A percentile compares a stretch with the other conserved stretches of the same genome.
phyloP scores from a whole-genome alignment of 2,329 filamentous ascomycete species.

The Claviceps sp. region DNA sequence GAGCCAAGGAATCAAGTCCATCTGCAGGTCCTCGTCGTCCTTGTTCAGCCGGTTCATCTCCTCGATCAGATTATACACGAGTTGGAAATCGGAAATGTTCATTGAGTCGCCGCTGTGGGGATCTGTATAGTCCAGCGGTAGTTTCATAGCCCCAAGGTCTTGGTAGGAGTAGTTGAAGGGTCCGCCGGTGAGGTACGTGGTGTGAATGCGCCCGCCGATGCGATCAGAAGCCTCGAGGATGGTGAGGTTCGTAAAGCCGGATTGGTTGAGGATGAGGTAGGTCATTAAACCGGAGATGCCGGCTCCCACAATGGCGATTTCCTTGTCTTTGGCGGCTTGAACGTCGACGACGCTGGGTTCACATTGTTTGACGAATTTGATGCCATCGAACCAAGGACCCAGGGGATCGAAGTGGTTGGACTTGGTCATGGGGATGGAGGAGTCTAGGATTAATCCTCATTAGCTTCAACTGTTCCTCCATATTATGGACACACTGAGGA shows the following conservation, averaged over 20 bases:
- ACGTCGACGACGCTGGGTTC: slow-evolving; percentile 27
- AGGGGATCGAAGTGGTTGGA: slow-evolving; percentile 30
- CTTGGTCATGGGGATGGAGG: slow-evolving; percentile 36
- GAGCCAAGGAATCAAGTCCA: slow-evolving; percentile 51
- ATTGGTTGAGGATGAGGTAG: slow-evolving; percentile 29
- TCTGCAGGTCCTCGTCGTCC: slow-evolving; percentile 30
- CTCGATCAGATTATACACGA: slow-evolving; percentile 50
- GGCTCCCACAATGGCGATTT: slow-evolving; percentile 52
- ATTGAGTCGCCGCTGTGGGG: slow-evolving; percentile 36
- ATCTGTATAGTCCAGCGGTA: slow-evolving; percentile 39
- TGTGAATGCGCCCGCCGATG: slow-evolving; percentile 51
- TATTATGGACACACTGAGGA: too few relatives aligned
- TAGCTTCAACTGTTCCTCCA: slow-evolving; percentile 11
- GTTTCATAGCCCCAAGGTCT: slow-evolving; percentile 53
- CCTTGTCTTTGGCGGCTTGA: slow-evolving; percentile 18
- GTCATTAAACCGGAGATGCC: slow-evolving; percentile 55
- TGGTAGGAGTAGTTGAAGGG: slow-evolving; percentile 54
- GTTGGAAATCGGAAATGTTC: slow-evolving; percentile 48
- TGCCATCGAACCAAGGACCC: slow-evolving; percentile 55
- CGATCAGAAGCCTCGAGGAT: slow-evolving; percentile 48
- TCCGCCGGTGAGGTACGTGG: slow-evolving; percentile 44
- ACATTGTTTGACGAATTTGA: slow-evolving; percentile 42
- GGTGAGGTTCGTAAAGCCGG: slow-evolving; percentile 45
- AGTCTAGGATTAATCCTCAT: neutral
- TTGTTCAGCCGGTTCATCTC: slow-evolving; percentile 47